Conservation (phyloP, 2,329 filamentous ascomycete species). For the Verticillium klebahnii region DNA sequence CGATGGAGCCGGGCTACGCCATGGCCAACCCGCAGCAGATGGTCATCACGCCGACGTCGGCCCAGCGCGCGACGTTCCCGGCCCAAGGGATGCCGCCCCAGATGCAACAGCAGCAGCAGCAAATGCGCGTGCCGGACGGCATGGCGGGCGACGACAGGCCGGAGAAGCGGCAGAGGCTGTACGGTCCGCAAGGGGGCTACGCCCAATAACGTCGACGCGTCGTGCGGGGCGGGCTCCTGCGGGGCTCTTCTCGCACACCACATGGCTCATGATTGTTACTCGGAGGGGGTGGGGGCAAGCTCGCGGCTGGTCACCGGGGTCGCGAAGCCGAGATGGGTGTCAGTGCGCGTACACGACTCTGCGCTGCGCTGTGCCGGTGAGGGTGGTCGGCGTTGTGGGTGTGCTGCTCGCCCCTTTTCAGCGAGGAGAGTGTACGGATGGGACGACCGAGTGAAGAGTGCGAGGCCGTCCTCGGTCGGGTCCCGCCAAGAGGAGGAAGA, state of each 20-base stretch:
- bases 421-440: not conserved
- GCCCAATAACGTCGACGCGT: slow-evolving; percentile 21
- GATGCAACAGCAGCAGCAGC: slow-evolving; percentile 18
- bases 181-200: slow-evolving; percentile 36
- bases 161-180: slow-evolving; percentile 50
- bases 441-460: not conserved
- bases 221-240: not conserved
- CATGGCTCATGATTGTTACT: not conserved
- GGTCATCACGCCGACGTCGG: slow-evolving; percentile 25
- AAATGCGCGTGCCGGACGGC: slow-evolving; percentile 25
- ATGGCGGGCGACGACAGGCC: slow-evolving; percentile 34
- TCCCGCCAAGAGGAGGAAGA: not conserved
- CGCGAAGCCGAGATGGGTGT: not conserved
- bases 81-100: slow-evolving; percentile 36
- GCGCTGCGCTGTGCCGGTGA: not conserved
- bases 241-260: not conserved
- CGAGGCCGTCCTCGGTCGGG: not conserved
- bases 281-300: not conserved
- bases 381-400: not conserved
- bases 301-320: not conserved
- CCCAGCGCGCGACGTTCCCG: slow-evolving; percentile 23
- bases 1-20: slow-evolving; percentile 42
- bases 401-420: not conserved
- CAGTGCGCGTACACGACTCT: not conserved
- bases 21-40: slow-evolving; percentile 37